Evolutionary conservation across 768 basidiomycete species (phyloP).

Genomic region (Chlorophyllum brunneum): DNA sequence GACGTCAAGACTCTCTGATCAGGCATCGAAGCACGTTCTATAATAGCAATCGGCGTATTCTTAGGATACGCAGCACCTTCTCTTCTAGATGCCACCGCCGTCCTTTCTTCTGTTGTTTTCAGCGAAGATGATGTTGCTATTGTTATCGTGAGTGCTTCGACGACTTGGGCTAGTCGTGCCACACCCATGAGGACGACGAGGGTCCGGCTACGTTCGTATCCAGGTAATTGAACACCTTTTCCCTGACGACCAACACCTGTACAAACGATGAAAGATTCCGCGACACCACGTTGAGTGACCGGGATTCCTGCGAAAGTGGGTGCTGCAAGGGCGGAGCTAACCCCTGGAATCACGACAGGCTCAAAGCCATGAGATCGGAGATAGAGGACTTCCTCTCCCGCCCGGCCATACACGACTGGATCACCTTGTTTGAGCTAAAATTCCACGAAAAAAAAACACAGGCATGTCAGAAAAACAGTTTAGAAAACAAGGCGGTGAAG

Average conservation of each 20-base stretch:
- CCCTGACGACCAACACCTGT: constrained; percentile 92
- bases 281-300: constrained; percentile 92
- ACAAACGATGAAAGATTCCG: constrained; percentile 85
- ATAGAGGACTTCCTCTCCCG: constrained; percentile 91
- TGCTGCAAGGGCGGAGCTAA: constrained; percentile 85
- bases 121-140: constrained; percentile 6
- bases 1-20: constrained; percentile 85
- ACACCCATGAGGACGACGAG: constrained; percentile 94
- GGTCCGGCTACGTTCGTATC: constrained; percentile 79
- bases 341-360: constrained; percentile 82
- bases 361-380: constrained; percentile 87
- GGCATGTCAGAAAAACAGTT: not conserved
- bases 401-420: constrained; percentile 90
- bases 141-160: constrained; percentile 51
- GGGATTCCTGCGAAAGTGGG: constrained; percentile 90
- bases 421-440: constrained; percentile 95
- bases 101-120: not conserved
- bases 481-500: not conserved
- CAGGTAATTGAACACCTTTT: constrained; percentile 78
- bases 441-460: not conserved
- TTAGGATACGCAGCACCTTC: constrained; percentile 61
- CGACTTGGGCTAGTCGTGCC: constrained; percentile 72
- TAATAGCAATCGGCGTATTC: constrained; percentile 82
- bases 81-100: constrained; percentile 17
- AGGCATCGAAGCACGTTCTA: constrained; percentile 91